Conservation (phyloP, 2,329 filamentous ascomycete genomes). For the Sordariomycetes sp. region DNA sequence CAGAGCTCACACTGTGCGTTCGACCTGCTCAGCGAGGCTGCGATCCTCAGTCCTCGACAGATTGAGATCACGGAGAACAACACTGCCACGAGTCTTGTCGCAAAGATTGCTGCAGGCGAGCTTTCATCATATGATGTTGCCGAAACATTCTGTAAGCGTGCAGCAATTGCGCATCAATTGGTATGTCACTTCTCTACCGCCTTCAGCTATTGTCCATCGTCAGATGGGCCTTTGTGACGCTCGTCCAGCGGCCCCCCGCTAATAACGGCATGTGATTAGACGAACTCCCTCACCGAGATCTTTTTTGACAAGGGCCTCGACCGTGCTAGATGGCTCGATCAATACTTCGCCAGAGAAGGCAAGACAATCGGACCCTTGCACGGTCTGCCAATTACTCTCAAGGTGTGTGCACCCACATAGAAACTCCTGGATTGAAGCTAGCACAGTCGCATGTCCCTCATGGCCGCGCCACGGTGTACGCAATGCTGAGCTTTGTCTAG, state of each 20-base stretch:
- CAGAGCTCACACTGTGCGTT: not conserved
- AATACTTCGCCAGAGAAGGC: slow-evolving; percentile 14
- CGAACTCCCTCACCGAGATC: slow-evolving; percentile 35
- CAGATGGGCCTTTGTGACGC: not conserved
- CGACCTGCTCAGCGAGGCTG: slow-evolving; percentile 1
- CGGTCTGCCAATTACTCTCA: slow-evolving; percentile 41
- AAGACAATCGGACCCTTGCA: slow-evolving; percentile 49
- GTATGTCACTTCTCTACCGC: slow-evolving; percentile 3
- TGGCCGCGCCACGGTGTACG: no score
- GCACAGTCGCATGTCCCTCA: no score
- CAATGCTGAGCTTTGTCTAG: no score
- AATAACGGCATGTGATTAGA: no score
- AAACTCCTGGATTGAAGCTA: not conserved
- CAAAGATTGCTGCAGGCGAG: slow-evolving; percentile 1
- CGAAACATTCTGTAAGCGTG: slow-evolving; percentile 7
- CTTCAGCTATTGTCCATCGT: not conserved
- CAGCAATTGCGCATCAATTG: slow-evolving; percentile 7
- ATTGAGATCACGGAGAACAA: slow-evolving; percentile 4
- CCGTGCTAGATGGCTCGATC: slow-evolving; percentile 25
- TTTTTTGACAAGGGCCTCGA: slow-evolving; percentile 38
- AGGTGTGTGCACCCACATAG: no score
- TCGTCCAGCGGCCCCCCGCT: no score
- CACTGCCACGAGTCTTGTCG: slow-evolving; percentile 2
- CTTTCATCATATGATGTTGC: slow-evolving; percentile 4
- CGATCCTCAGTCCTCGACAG: slow-evolving; percentile 1